These are phyloP conservation scores for Eimeria sp. DNA, from an alignment of 169 alveolate species.

Conservation along the genomic window DNA sequence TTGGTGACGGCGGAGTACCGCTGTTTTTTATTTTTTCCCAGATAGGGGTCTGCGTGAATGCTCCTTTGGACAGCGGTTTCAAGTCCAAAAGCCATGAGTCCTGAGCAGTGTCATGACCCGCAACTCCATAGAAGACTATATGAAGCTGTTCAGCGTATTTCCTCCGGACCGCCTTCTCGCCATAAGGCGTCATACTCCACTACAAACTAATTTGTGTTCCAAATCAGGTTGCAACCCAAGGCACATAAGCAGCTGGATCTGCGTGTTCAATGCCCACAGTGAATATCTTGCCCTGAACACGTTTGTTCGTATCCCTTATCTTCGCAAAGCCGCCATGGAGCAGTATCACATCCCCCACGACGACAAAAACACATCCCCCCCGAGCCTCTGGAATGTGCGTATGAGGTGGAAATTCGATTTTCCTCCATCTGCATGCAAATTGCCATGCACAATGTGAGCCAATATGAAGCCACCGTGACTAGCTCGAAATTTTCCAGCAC, in stretches of 20 bases:
- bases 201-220: background rate
- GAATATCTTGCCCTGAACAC: conserved; percentile 89
- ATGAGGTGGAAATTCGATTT: conserved; percentile 78
- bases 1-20: conserved; percentile 82
- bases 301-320: conserved; percentile 90
- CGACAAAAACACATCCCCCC: conserved; percentile 79
- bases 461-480: background rate
- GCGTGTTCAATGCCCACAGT: conserved; percentile 27
- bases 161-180: background rate
- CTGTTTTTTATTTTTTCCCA: conserved; percentile 80
- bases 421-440: conserved; percentile 67
- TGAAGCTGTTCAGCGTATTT: background rate
- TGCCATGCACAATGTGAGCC: background rate
- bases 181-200: background rate
- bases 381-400: conserved; percentile 81
- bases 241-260: background rate
- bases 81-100: conserved; percentile 94
- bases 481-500: background rate
- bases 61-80: conserved; percentile 85
- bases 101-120: conserved; percentile 71
- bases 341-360: conserved; percentile 84
- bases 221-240: no score
- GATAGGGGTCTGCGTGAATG: conserved; percentile 63
- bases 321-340: conserved; percentile 95
- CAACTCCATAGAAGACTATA: background rate